phyloP scores from a whole-genome alignment of 192 early-diverging fungal species.

The Podila epigama region DNA sequence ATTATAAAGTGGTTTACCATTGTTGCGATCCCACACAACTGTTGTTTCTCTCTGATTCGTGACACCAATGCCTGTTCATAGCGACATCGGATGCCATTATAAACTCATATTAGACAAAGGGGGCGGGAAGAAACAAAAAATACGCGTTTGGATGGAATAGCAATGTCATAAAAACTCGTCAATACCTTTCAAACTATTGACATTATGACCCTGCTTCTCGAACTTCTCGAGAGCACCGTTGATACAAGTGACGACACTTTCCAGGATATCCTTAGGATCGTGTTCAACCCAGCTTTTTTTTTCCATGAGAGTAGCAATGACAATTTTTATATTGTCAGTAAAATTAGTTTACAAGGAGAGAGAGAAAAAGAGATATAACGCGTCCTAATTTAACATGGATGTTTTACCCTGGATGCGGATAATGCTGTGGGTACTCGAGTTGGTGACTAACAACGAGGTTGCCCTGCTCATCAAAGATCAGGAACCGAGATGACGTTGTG shows the following conservation, averaged over 20 bases:
- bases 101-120: background rate
- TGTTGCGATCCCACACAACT: slow-evolving; percentile 85
- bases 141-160: too few relatives aligned
- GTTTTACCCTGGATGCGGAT: slow-evolving; percentile 74
- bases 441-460: slow-evolving; percentile 77
- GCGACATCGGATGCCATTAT: background rate
- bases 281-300: slow-evolving; percentile 84
- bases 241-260: slow-evolving; percentile 73
- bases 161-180: too few relatives aligned
- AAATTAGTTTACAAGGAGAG: background rate
- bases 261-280: slow-evolving; percentile 79
- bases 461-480: slow-evolving; percentile 85
- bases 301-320: background rate
- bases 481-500: slow-evolving; percentile 89
- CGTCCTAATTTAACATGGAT: background rate
- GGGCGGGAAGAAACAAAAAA: too few relatives aligned
- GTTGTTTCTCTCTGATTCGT: slow-evolving; percentile 97
- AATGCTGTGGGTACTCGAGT: slow-evolving; percentile 80
- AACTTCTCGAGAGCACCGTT: slow-evolving; percentile 69
- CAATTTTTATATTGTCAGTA: background rate
- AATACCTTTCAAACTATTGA: slow-evolving; percentile 53
- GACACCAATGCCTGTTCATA: slow-evolving; percentile 74
- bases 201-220: slow-evolving; percentile 62
- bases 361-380: slow-evolving; percentile 4
- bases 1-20: slow-evolving; percentile 81